Conservation (phyloP, 2,329 filamentous ascomycete genomes). For the Trichoderma cornu-damae region DNA sequence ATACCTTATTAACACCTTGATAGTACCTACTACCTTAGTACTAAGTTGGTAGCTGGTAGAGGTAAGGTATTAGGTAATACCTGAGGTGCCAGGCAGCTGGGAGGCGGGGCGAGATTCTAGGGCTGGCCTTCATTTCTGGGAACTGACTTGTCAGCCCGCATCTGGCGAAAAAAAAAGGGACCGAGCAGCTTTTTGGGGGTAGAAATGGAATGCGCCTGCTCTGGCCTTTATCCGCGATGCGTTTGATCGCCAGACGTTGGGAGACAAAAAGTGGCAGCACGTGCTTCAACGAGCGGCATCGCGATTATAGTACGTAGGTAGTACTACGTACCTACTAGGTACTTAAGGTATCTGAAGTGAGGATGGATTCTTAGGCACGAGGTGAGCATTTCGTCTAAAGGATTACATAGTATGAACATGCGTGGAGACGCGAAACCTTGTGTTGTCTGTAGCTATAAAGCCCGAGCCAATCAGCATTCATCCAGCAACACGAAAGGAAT, state of each 20-base stretch:
- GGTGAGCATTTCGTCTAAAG: not conserved
- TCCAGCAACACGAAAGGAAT: not conserved
- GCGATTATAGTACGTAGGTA: too few species aligned
- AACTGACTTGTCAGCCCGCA: slow-evolving; percentile 13
- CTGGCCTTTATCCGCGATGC: not conserved
- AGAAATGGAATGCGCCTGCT: not conserved
- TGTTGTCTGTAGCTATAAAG: not conserved
- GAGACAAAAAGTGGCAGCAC: not conserved
- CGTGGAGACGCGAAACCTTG: not conserved
- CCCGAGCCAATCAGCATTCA: not conserved
- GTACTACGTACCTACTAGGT: too few species aligned
- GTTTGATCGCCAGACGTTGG: not conserved
- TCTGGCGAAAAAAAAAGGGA: not conserved
- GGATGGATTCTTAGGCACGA: too few species aligned
- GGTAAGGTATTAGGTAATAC: too few species aligned
- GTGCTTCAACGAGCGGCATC: not conserved
- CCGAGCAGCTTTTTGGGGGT: too few species aligned
- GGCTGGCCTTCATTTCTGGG: slow-evolving; percentile 5
- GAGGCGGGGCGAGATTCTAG: slow-evolving; percentile 11
- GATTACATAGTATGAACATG: not conserved
- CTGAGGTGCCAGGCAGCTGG: not conserved
- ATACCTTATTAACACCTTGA: too few species aligned
- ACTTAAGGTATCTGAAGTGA: too few species aligned
- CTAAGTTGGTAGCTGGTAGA: too few species aligned
- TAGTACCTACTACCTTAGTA: too few species aligned